Base-by-base conservation (phyloP, 352 stramenopile genomes). In the Globisporangium paddicum region DNA sequence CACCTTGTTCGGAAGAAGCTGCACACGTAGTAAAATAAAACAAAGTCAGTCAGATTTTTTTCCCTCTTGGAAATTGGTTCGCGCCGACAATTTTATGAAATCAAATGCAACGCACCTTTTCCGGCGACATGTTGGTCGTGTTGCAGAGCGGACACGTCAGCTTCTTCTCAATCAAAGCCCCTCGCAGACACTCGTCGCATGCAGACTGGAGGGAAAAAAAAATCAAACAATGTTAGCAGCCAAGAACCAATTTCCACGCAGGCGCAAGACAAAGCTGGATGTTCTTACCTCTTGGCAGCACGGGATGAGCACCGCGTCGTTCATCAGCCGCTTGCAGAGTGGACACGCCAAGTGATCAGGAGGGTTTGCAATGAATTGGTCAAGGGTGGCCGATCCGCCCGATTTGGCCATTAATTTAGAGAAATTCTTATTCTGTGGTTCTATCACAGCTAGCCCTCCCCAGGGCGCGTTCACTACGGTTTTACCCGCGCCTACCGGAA, bases 381-480 rank as follows among this genome's bases (percentile, higher is more conserved):
- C 86, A 82, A 95, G 83, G 51, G 83, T 92, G 71, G 86, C 82
- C 73, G 82, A 91, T 72, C 86, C 83, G 79, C 86, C 86, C 63
- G 83, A 93, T 64, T 83, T 84, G 62, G 79, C 79, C 77, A 95
- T 90, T 86, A 92, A 88, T 90, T 95, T 95, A 86, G 79, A 87
- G 77, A 95, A 95, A 67, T 93, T 90, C 77, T 92, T 89, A 87
- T 89, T 93, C 79, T 93, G 83, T 60, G 83, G 74, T 85, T 90
- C 83, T 87, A 95, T 90, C 66, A 95, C 84, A 80, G 86, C 86
- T 86, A 95, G 71, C 49, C 86, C 86, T 61, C 86, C 86, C 72
- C 82, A 86, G 37, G 83, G 86, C 53, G 81, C 83, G 62, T 90
- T 95, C 55, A 95, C 86, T 73, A 95, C 83, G 64, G 86, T 95